These are phyloP conservation scores for Phytophthora tentaculata DNA, from an alignment of 352 stramenopile species.

Conservation along the genomic window DNA sequence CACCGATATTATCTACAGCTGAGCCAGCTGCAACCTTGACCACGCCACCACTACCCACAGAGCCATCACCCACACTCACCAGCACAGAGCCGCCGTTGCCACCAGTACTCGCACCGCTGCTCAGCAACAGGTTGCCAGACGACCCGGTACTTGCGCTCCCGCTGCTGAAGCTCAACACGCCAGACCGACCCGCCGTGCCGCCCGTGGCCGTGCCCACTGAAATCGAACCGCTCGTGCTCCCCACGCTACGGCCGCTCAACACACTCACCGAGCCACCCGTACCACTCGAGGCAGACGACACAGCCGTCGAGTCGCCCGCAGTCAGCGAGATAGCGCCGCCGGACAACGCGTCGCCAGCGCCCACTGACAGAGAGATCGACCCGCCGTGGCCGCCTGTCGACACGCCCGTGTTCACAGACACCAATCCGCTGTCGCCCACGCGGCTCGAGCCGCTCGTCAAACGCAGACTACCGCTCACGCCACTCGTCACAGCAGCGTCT, in stretches of 20 bases:
- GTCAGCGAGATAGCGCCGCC: too few relatives aligned
- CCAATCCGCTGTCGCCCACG: conserved; percentile 32
- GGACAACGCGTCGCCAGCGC: too few relatives aligned
- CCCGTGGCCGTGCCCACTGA: conserved; percentile 21
- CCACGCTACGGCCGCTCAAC: conserved; percentile 11
- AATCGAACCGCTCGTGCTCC: conserved; percentile 30
- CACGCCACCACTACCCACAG: conserved; percentile 2
- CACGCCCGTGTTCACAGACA: too few relatives aligned
- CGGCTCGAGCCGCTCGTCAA: conserved; percentile 21
- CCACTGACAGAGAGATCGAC: too few relatives aligned
- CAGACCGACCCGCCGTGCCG: conserved; percentile 17
- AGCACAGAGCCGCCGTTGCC: conserved; percentile 31
- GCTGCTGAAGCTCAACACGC: conserved; percentile 5
- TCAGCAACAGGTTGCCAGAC: conserved; percentile 19
- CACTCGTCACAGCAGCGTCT: conserved; percentile 14
- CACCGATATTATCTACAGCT: conserved; percentile 26
- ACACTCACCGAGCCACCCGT: too few relatives aligned
- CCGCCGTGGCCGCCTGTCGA: too few relatives aligned
- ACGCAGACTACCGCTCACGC: conserved; percentile 28
- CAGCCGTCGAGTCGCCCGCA: too few relatives aligned
- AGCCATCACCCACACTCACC: conserved; percentile 23
- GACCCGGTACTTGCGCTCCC: conserved; percentile 17
- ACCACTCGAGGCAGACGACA: too few relatives aligned
- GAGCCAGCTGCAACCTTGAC: too few relatives aligned
- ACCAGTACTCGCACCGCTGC: conserved; percentile 22